Evolutionary conservation across 73 alveolate genomes (phyloP), one percentile per base, ranked within the genome.

Genomic region (Diophrys appendiculata): DNA sequence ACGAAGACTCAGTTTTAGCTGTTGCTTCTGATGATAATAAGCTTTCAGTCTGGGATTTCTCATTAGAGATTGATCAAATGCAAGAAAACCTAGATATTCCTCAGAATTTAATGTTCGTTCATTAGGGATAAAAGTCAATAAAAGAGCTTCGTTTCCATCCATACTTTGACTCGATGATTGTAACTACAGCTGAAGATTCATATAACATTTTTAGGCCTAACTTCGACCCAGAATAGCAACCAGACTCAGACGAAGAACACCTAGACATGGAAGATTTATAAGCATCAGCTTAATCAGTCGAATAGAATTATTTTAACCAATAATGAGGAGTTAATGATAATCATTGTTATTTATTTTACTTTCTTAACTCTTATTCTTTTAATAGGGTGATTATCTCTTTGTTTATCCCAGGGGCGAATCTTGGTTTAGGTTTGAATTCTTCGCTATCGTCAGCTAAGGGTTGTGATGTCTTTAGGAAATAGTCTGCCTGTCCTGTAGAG

Each of bases 101-200:
- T 52, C 95, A 91, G 52, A 97, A 95, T 83, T 86, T 95, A 69
- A 92, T 95, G 90, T 95, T 95, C 77, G 70, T 95, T 32, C 99
- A 95, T 84, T 92, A 87, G 74, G 99, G 99, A 1, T 97, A 95
- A 70, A 80, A 87, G 33, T 92, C 93, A 77, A 84, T 95, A 71
- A 95, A 93, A 83, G 99, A 95, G 81, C 80, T 93, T 72, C 87
- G 97, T 64, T 94, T 83, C 78, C 99, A 94, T 78, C 99, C 97
- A 22, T 60, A 86, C 81, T 90, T 74, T 78, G 84, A 87, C 68
- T 76, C 92, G 69, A 78, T 94, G 89, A 29, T 94, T 24, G 76
- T 90, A 14, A 69, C 94, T 69, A 94, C 98, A 65, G 97, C 99
- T 70, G 97, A 93, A 86, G 94, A 94, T 84, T 89, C 96, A 74